Percentiles rank a stretch among this genome's conserved stretches.
Conservation (phyloP, 768 basidiomycete species). For the Leucosporidium yakuticum region DNA sequence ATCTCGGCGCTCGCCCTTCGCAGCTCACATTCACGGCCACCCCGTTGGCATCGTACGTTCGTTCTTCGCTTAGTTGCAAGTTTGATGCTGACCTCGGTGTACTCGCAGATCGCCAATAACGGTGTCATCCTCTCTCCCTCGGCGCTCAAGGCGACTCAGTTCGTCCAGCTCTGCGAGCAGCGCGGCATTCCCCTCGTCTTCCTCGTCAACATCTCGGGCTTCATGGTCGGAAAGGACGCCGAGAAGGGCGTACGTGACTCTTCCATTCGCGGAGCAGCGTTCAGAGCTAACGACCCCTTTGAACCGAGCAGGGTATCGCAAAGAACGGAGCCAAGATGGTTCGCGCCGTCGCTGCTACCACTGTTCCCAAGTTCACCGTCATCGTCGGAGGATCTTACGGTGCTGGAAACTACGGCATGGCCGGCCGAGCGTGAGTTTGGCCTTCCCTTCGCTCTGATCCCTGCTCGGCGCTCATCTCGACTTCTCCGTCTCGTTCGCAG, state of each 20-base stretch:
- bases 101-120: conserved; percentile 66
- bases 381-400: conserved; percentile 73
- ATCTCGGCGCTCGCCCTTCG: conserved; percentile 35
- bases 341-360: conserved; percentile 84
- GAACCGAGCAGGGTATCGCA: conserved; percentile 53
- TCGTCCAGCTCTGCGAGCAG: conserved; percentile 89
- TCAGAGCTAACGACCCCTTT: not conserved
- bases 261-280: not conserved
- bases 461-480: conserved; percentile 2
- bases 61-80: too few species aligned
- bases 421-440: conserved; percentile 22
- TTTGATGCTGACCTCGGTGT: not conserved
- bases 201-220: conserved; percentile 92
- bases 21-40: conserved; percentile 76
- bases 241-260: conserved; percentile 59
- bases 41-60: conserved; percentile 67
- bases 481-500: conserved; percentile 43
- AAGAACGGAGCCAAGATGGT: conserved; percentile 98
- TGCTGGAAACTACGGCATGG: conserved; percentile 81
- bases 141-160: conserved; percentile 88
- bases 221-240: conserved; percentile 95
- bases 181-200: conserved; percentile 82
- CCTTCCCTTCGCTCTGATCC: not conserved
- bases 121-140: conserved; percentile 92
- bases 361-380: conserved; percentile 90